Percentiles rank a stretch among this genome's conserved stretches.
Conservation (phyloP, 768 basidiomycete genomes). For the Podaxis rugospora region DNA sequence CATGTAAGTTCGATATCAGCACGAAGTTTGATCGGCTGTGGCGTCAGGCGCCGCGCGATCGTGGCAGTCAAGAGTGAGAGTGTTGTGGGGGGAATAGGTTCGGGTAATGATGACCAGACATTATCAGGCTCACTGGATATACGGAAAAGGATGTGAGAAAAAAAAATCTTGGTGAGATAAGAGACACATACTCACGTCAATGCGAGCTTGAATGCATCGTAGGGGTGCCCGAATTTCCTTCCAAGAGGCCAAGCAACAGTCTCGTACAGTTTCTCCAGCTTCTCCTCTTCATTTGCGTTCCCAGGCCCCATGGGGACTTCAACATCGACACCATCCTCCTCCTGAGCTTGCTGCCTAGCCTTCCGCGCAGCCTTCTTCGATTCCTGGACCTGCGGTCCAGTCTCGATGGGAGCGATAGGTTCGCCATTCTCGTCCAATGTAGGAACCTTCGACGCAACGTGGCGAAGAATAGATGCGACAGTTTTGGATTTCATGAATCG, state of each 20-base stretch:
- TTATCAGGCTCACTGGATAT: conserved; percentile 45
- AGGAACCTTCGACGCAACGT: conserved; percentile 82
- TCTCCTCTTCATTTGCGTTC: conserved; percentile 64
- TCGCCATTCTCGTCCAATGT: conserved; percentile 35
- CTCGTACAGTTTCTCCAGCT: conserved; percentile 85
- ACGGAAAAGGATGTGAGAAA: not conserved
- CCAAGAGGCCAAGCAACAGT: conserved; percentile 91
- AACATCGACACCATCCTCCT: conserved; percentile 35
- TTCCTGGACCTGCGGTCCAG: conserved; percentile 43
- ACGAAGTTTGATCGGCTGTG: conserved; percentile 97
- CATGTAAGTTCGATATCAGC: conserved; percentile 98
- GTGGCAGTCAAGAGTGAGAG: conserved; percentile 66
- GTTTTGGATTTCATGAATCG: conserved; percentile 98
- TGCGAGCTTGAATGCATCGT: conserved; percentile 98
- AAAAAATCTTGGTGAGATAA: not conserved
- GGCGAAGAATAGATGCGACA: conserved; percentile 88
- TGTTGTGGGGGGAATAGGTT: conserved; percentile 53
- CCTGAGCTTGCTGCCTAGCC: conserved; percentile 29
- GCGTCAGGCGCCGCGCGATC: conserved; percentile 92
- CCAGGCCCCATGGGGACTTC: conserved; percentile 34
- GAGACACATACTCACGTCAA: conserved; percentile 60
- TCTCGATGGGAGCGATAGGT: conserved; percentile 21
- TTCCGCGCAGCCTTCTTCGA: conserved; percentile 40
- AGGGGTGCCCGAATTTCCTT: conserved; percentile 88
- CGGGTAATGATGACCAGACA: conserved; percentile 71